phyloP scores from a whole-genome alignment of 1,139 yeast genomes.

The Saccharomyces hybrid region DNA sequence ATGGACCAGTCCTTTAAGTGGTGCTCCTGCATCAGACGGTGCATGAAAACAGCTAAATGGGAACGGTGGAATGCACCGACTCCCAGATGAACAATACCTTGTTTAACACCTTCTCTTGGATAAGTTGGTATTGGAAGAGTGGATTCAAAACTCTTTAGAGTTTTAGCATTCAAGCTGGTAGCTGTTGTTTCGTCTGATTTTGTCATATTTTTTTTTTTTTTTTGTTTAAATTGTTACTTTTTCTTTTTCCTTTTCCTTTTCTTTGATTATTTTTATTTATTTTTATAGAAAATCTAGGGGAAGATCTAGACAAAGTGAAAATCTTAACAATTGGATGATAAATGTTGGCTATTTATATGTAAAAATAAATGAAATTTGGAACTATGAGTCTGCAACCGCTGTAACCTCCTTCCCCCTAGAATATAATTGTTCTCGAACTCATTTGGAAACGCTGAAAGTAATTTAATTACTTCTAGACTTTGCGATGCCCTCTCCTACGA shows the following conservation, averaged over 20 bases:
- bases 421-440: too few species aligned
- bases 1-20: conserved; percentile 6
- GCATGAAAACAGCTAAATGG: conserved; percentile 8
- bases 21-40: conserved; percentile 9
- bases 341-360: background rate
- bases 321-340: background rate
- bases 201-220: background rate
- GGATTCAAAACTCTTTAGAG: background rate
- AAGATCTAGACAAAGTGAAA: background rate
- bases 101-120: conserved; percentile 6
- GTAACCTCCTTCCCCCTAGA: too few species aligned
- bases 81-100: conserved; percentile 8
- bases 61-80: conserved; percentile 8
- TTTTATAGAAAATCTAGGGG: background rate
- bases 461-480: background rate
- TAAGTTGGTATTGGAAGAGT: conserved; percentile 5
- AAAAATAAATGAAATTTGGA: background rate
- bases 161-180: background rate
- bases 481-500: background rate
- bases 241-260: too few species aligned
- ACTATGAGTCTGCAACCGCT: background rate
- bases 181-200: background rate
- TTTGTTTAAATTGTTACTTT: background rate
- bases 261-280: too few species aligned
- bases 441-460: background rate